Evolutionary conservation across 352 stramenopile genomes (phyloP), one percentile per base, ranked within the genome.

Genomic region (Phytophthora fragariaefolia): DNA sequence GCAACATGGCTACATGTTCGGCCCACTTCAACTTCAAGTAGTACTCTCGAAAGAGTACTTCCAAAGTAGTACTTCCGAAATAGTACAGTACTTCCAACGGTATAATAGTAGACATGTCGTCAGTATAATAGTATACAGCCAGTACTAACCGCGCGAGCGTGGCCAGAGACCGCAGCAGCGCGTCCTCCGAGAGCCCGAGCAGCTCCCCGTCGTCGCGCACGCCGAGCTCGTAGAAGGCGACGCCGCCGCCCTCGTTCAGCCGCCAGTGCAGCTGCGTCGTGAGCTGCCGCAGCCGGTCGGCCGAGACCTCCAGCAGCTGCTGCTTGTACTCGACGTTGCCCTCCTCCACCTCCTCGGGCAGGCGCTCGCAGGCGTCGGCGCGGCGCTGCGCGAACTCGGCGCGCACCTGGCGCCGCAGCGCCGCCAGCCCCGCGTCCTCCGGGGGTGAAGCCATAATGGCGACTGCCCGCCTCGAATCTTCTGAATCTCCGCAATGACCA

Each of bases 301-400:
- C 68, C 7, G 83, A 63, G 1, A 81, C 81, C 48, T 90, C 76
- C n/a, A 92, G 74, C 32, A 97, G 75, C 73, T 96, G 87, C 49
- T 92, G 81, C 75, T 97, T 97, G 73, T 97, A 96, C 81, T 97
- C 91, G 49, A 96, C 79, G 66, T 96, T 97, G 22, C 91, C 91
- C 63, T 97, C 87, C 68, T 97, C 91, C 47, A 97, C 76, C 63
- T 97, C 91, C 34, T 83, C 74, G 10, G 84, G 79, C 24, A 95
- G 66, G 47, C 18, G 47, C 9, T 72, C 57, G 6, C 20, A 20
- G 10, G 8, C n/a, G 24, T n/a, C 9, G 8, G 12, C 22, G 17
- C 4, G 5, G 18, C 45, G n/a, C 32, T 13, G 27, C 13, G 55
- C 49, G 63, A 73, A 82, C 22, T 79, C 71, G 12, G 49, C 45